Percentiles rank a stretch among this genome's conserved stretches.
Evolutionary conservation across 2,329 filamentous ascomycete genomes (phyloP).

Genomic region (Stemphylium lycopersici): DNA sequence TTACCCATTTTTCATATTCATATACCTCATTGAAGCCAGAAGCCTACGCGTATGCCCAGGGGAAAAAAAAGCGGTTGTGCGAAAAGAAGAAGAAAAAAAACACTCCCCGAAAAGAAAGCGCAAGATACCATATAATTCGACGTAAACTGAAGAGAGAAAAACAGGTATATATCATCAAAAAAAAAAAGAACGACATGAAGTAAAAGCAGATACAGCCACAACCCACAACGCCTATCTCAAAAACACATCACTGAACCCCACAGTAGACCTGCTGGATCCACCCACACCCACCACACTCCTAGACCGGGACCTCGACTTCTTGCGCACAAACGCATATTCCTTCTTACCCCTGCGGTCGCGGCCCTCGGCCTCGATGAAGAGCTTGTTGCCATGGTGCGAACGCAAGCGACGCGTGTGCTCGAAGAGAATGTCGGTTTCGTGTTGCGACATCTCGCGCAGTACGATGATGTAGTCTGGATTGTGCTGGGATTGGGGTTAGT

Average conservation of each 20-base stretch:
- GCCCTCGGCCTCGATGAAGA: constrained; percentile 53
- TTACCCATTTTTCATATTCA: not conserved
- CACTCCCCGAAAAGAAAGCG: not conserved
- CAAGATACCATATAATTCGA: not conserved
- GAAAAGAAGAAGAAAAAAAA: not conserved
- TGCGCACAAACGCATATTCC: constrained; percentile 55
- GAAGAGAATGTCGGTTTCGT: constrained; percentile 57
- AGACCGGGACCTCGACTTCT: constrained; percentile 38
- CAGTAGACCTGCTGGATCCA: constrained; percentile 34
- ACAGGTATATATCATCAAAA: constrained; percentile 6
- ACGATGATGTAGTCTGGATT: constrained; percentile 58
- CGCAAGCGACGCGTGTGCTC: constrained; percentile 57
- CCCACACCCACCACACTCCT: constrained; percentile 37
- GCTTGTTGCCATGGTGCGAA: constrained; percentile 29
- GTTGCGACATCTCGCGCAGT: constrained; percentile 55
- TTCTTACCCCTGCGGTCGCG: constrained; percentile 46
- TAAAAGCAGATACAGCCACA: not conserved
- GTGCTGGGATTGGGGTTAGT: constrained; percentile 4
- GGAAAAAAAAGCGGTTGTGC: not conserved
- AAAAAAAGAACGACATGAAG: not conserved
- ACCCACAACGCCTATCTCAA: constrained; percentile 18
- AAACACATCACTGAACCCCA: constrained; percentile 44
- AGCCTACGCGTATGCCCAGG: not conserved
- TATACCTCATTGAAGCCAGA: not conserved
- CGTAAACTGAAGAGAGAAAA: not conserved